A percentile compares a stretch with the other conserved stretches of the same genome.
phyloP scores from a whole-genome alignment of 306 rosid genomes.

The Prunus mongolica region DNA sequence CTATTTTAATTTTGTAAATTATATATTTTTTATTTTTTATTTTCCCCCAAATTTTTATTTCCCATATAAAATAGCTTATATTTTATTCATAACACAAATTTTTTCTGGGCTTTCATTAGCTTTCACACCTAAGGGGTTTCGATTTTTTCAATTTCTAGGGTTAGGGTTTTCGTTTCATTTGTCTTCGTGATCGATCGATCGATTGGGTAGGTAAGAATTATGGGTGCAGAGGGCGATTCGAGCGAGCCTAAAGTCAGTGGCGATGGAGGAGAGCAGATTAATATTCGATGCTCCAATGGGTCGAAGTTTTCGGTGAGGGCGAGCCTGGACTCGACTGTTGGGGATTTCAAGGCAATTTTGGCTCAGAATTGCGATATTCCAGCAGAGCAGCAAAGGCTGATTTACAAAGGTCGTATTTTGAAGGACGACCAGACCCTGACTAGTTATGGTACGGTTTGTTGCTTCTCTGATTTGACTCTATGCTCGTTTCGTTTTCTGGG shows the following conservation, averaged over 20 bases:
- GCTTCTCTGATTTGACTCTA: background rate
- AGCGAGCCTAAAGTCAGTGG: conserved; percentile 30
- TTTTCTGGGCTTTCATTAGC: conserved; percentile 6
- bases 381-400: conserved; percentile 46
- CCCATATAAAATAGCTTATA: background rate
- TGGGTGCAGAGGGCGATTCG: conserved; percentile 48
- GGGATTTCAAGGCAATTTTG: conserved; percentile 32
- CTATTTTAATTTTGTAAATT: background rate
- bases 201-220: conserved; percentile 11
- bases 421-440: conserved; percentile 48
- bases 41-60: background rate
- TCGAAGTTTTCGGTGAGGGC: conserved; percentile 39
- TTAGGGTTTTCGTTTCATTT: conserved; percentile 20
- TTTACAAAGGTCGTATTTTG: conserved; percentile 54
- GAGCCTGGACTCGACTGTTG: conserved; percentile 28
- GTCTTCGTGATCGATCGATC: conserved; percentile 14
- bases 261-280: conserved; percentile 29
- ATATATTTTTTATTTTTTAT: background rate
- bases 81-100: background rate
- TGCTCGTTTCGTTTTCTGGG: background rate
- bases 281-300: conserved; percentile 43
- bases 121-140: background rate
- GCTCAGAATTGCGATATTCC: conserved; percentile 48
- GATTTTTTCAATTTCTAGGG: conserved; percentile 12
- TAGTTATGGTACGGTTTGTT: conserved; percentile 31